Conservation (phyloP, 345 rosid species). For the Balakata baccata region DNA sequence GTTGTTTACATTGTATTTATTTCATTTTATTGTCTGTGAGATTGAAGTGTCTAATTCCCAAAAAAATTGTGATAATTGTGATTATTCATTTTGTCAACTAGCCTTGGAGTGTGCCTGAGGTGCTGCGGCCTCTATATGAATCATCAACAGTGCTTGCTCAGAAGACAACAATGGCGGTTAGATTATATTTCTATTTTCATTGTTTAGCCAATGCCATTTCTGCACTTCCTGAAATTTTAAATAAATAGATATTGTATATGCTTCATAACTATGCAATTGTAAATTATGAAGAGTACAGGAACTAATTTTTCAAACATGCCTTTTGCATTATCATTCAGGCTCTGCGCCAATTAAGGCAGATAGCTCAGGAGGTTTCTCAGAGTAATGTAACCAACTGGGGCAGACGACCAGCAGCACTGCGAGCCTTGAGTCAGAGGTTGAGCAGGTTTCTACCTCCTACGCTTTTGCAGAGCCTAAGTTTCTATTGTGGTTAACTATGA, state of each 20-base stretch:
- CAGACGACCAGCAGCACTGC: constrained; percentile 87
- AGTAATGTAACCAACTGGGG: constrained; percentile 85
- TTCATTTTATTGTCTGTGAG: background rate
- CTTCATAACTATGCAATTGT: background rate
- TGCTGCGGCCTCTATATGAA: constrained; percentile 89
- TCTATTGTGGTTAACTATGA: background rate
- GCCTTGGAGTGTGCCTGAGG: constrained; percentile 99
- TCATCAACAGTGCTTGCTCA: constrained; percentile 95
- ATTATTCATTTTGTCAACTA: constrained; percentile 31
- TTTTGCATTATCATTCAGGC: constrained; percentile 45
- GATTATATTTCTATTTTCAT: constrained; percentile 19
- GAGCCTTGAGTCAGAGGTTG: constrained; percentile 90
- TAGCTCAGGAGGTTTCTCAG: constrained; percentile 87
- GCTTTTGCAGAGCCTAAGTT: constrained; percentile 5
- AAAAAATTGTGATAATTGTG: constrained; percentile 1
- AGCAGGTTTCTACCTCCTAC: constrained; percentile 61
- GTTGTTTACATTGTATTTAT: background rate
- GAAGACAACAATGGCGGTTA: constrained; percentile 93
- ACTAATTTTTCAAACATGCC: constrained; percentile 13
- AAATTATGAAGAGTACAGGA: background rate
- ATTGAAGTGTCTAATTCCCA: background rate
- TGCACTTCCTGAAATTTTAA: background rate
- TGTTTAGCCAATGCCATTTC: background rate
- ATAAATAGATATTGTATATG: background rate
- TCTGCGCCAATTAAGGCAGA: constrained; percentile 88